A percentile compares a stretch with the other conserved stretches of the same genome.
These are phyloP conservation scores for Cutaneotrichosporon cavernicola DNA, from an alignment of 1,284 basidiomycete species.

Conservation along the genomic window DNA sequence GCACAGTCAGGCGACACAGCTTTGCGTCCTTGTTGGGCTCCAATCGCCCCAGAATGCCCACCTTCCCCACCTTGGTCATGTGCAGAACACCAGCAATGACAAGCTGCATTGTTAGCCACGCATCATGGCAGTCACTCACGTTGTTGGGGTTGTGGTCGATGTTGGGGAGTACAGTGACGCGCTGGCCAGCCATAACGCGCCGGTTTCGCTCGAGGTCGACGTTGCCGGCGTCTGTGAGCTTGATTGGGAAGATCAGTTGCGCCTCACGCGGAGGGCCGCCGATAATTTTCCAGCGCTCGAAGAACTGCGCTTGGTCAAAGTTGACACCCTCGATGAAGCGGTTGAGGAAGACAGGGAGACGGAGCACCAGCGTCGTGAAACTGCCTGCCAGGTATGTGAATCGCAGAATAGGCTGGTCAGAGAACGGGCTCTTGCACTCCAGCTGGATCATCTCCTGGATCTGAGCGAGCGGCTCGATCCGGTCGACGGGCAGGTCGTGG, in stretches of 20 bases:
- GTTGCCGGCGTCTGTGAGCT: conserved; percentile 64
- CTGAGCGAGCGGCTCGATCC: conserved; percentile 78
- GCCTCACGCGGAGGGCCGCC: conserved; percentile 90
- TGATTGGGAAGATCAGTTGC: conserved; percentile 81
- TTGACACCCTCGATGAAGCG: conserved; percentile 94
- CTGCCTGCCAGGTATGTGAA: conserved; percentile 91
- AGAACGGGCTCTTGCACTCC: conserved; percentile 88
- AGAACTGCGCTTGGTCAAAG: conserved; percentile 80
- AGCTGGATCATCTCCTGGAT: conserved; percentile 89
- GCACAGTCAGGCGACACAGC: conserved; percentile 87
- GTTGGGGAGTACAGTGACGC: conserved; percentile 71
- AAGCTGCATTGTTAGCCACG: conserved; percentile 61
- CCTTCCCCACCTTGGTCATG: conserved; percentile 81
- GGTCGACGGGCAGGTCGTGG: conserved; percentile 77
- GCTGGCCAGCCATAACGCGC: conserved; percentile 73
- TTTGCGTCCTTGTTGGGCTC: conserved; percentile 96
- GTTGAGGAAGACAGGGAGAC: conserved; percentile 79
- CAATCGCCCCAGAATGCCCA: conserved; percentile 86
- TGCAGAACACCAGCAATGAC: conserved; percentile 92
- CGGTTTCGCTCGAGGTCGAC: conserved; percentile 72
- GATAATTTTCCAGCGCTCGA: conserved; percentile 96
- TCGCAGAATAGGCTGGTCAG: conserved; percentile 72
- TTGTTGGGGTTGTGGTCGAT: conserved; percentile 77
- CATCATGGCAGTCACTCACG: conserved; percentile 30
- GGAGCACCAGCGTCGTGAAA: conserved; percentile 78